A percentile compares a stretch with the other conserved stretches of the same genome.
Evolutionary conservation across 768 basidiomycete genomes (phyloP).

Genomic region (Mycena rosella): DNA sequence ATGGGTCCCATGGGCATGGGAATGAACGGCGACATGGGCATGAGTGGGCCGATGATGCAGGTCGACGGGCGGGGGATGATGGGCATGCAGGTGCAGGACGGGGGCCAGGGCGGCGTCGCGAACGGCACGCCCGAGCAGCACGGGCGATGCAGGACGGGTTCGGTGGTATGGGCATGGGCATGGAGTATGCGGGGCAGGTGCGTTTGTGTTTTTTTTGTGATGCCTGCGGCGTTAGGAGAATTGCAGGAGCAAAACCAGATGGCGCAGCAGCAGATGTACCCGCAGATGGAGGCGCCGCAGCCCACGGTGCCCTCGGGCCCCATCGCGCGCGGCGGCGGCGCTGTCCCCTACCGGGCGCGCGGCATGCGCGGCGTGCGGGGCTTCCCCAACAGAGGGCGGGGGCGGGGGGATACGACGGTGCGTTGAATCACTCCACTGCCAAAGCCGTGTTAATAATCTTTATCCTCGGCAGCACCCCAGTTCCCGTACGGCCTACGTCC

Average conservation of each 20-base stretch:
- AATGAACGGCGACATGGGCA: slow-evolving; percentile 77
- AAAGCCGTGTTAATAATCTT: slow-evolving; percentile 17
- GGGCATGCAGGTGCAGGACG: slow-evolving; percentile 49
- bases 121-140: slow-evolving; percentile 58
- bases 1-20: slow-evolving; percentile 74
- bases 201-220: slow-evolving; percentile 40
- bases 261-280: slow-evolving; percentile 75
- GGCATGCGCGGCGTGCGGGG: slow-evolving; percentile 58
- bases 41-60: slow-evolving; percentile 72
- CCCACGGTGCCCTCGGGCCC: slow-evolving; percentile 40
- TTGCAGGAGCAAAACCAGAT: slow-evolving; percentile 66
- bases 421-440: slow-evolving; percentile 32
- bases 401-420: slow-evolving; percentile 59
- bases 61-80: slow-evolving; percentile 49
- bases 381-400: slow-evolving; percentile 56
- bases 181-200: slow-evolving; percentile 86
- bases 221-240: slow-evolving; percentile 20
- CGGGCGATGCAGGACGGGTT: slow-evolving; percentile 31
- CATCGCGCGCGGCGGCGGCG: slow-evolving; percentile 51
- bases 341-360: slow-evolving; percentile 55
- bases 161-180: slow-evolving; percentile 69
- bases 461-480: slow-evolving; percentile 53
- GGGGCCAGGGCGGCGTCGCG: slow-evolving; percentile 46
- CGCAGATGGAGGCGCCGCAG: slow-evolving; percentile 66
- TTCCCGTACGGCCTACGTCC: slow-evolving; percentile 82